These are phyloP conservation scores for Pulveroboletus sp. DNA, from an alignment of 768 basidiomycete species.

Conservation along the genomic window DNA sequence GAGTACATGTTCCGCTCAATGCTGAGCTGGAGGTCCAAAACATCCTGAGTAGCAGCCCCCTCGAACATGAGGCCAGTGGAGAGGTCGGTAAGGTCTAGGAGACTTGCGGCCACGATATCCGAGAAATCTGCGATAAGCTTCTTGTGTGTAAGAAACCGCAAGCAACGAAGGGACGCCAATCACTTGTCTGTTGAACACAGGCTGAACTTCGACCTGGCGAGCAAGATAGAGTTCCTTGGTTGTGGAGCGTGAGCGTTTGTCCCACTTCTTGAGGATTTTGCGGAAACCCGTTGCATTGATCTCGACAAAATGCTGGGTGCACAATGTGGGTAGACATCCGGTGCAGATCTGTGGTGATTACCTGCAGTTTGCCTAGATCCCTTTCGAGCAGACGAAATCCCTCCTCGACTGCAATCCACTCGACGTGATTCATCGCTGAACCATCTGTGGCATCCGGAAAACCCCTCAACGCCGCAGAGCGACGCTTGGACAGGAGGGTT, in stretches of 20 bases:
- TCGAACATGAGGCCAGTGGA: conserved; percentile 75
- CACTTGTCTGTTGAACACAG: conserved; percentile 93
- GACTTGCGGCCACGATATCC: conserved; percentile 83
- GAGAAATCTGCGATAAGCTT: conserved; percentile 93
- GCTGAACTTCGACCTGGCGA: conserved; percentile 98
- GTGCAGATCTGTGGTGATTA: conserved; percentile 29
- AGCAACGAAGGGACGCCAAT: conserved; percentile 16
- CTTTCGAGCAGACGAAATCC: conserved; percentile 92
- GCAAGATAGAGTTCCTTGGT: conserved; percentile 97
- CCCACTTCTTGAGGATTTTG: conserved; percentile 98
- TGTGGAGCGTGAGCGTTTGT: conserved; percentile 89
- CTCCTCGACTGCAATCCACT: conserved; percentile 96
- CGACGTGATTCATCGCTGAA: conserved; percentile 57
- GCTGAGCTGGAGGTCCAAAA: conserved; percentile 67
- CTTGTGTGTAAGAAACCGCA: conserved; percentile 10
- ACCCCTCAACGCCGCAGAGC: conserved; percentile 71
- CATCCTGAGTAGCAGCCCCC: conserved; percentile 69
- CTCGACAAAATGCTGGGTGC: conserved; percentile 85
- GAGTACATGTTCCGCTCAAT: conserved; percentile 55
- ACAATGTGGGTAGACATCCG: conserved; percentile 12
- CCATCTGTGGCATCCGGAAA: conserved; percentile 65
- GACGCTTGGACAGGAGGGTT: conserved; percentile 88
- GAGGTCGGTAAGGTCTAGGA: conserved; percentile 73
- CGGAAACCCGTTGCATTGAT: conserved; percentile 96
- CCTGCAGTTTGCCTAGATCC: conserved; percentile 93